Conservation (phyloP, 257 asterid species). For the Solanum ahanhuiri region DNA sequence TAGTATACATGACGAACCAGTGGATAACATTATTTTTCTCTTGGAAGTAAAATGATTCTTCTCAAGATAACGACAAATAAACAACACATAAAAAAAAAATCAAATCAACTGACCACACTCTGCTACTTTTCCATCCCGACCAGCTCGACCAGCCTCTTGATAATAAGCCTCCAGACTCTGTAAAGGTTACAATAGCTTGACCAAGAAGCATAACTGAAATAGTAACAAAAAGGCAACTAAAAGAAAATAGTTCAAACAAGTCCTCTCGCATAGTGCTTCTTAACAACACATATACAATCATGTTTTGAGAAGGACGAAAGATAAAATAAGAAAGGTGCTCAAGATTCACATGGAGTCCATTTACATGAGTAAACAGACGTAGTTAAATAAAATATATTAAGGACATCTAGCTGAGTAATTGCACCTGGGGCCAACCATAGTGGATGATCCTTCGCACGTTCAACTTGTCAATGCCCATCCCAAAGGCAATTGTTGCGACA, state of each 20-base stretch:
- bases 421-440: constrained; percentile 93
- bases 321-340: not conserved
- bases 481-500: constrained; percentile 83
- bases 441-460: constrained; percentile 70
- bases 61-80: constrained; percentile 2
- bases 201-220: not conserved
- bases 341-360: not conserved
- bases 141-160: constrained; percentile 94
- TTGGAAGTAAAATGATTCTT: constrained; percentile 1
- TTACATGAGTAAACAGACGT: not conserved
- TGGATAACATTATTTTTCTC: not conserved
- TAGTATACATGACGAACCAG: not conserved
- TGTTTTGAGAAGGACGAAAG: not conserved
- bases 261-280: not conserved
- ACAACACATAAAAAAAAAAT: not conserved
- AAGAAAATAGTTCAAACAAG: not conserved
- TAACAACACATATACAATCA: not conserved
- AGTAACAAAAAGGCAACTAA: not conserved
- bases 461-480: constrained; percentile 80
- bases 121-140: constrained; percentile 70
- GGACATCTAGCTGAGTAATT: not conserved
- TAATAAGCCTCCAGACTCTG: constrained; percentile 83
- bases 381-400: not conserved
- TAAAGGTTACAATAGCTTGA: not conserved
- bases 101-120: constrained; percentile 47